These are phyloP conservation scores for Brassica carinata DNA, from an alignment of 345 rosid species.

Conservation along the genomic window DNA sequence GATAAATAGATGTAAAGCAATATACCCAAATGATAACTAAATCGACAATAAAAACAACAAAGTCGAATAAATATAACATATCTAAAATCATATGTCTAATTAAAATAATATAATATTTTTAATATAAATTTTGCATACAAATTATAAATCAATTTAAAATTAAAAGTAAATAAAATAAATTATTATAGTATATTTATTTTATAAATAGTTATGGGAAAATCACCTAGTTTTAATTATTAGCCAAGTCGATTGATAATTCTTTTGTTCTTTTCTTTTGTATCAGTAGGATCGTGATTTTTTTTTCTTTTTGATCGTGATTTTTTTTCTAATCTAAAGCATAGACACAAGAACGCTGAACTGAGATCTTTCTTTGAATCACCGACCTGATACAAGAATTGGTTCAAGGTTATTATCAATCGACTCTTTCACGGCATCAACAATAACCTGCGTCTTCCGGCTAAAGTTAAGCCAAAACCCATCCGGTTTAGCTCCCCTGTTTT, in stretches of 20 bases:
- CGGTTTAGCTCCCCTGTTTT: conserved; percentile 58
- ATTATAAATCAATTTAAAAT: too few species aligned
- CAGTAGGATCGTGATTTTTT: background rate
- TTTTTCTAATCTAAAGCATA: background rate
- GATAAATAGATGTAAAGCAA: too few species aligned
- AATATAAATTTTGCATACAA: too few species aligned
- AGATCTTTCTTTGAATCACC: conserved; percentile 9
- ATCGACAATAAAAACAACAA: too few species aligned
- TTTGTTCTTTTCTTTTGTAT: background rate
- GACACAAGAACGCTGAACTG: background rate
- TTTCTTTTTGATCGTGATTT: background rate
- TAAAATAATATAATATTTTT: too few species aligned
- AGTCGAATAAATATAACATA: too few species aligned
- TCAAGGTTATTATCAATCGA: conserved; percentile 59
- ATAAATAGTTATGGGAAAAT: too few species aligned
- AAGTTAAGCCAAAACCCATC: conserved; percentile 63
- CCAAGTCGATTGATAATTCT: background rate
- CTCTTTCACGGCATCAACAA: conserved; percentile 68
- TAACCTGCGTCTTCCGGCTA: conserved; percentile 73
- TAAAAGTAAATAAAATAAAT: too few species aligned
- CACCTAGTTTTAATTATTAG: too few species aligned
- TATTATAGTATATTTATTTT: too few species aligned
- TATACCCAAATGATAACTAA: too few species aligned
- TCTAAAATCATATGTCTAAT: too few species aligned
- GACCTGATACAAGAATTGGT: conserved; percentile 41